These are phyloP conservation scores for Delphinella strobiligena DNA, from an alignment of 2,329 filamentous ascomycete genomes.

Conservation along the genomic window DNA sequence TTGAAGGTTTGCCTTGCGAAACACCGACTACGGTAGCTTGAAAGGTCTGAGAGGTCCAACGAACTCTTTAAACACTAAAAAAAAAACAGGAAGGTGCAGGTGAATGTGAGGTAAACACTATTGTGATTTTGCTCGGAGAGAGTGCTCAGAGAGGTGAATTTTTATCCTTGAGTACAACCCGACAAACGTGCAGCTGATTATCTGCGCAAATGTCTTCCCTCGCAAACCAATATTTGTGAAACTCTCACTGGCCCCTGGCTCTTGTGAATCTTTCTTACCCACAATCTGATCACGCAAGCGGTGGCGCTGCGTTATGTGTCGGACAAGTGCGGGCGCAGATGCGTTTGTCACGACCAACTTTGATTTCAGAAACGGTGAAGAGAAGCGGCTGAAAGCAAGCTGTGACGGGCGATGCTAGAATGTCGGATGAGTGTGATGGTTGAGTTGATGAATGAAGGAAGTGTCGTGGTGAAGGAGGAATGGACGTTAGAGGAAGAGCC, in stretches of 20 bases:
- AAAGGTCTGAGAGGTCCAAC: conserved; percentile 6
- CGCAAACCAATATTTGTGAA: not conserved
- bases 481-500: not conserved
- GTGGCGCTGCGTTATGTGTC: not conserved
- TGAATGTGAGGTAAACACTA: not conserved
- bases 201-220: not conserved
- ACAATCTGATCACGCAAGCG: not conserved
- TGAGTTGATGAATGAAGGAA: conserved; percentile 6
- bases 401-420: too few relatives aligned
- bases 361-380: too few relatives aligned
- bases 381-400: too few relatives aligned
- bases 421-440: too few relatives aligned
- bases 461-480: conserved; percentile 4
- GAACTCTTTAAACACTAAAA: conserved; percentile 6
- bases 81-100: not conserved
- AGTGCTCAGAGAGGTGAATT: not conserved
- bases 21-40: conserved; percentile 8
- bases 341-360: too few relatives aligned
- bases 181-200: not conserved
- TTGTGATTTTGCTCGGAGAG: not conserved
- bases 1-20: conserved; percentile 7
- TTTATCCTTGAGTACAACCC: not conserved
- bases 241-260: not conserved
- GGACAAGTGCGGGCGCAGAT: too few relatives aligned
- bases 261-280: not conserved